Percentiles rank a stretch among this genome's conserved stretches.
These are phyloP conservation scores for Talaromyces piceae DNA, from an alignment of 2,329 filamentous ascomycete species.

Conservation along the genomic window DNA sequence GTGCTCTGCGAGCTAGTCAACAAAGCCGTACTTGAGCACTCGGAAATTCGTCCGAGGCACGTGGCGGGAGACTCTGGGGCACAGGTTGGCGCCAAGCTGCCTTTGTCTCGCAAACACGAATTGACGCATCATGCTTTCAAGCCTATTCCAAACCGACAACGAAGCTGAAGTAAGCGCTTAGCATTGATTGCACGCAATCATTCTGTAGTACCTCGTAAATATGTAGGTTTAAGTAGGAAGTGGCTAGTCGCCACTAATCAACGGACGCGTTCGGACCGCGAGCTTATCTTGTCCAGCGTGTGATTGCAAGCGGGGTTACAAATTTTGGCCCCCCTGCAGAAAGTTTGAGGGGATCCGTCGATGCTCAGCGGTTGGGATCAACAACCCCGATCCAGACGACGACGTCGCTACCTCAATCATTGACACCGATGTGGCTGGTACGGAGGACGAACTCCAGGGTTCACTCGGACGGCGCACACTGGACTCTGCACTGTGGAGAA, in stretches of 20 bases:
- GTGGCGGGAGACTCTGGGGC: neutral
- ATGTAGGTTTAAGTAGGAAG: too few species aligned
- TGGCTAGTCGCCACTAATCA: neutral
- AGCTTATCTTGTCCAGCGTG: neutral
- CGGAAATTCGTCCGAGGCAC: neutral
- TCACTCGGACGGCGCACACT: too few species aligned
- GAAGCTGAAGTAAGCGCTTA: too few species aligned
- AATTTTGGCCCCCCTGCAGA: neutral
- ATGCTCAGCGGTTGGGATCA: neutral
- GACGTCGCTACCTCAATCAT: too few species aligned
- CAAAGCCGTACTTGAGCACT: neutral
- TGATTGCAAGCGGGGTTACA: neutral
- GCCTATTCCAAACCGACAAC: too few species aligned
- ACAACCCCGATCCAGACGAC: too few species aligned
- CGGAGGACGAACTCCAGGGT: too few species aligned
- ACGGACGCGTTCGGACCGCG: neutral
- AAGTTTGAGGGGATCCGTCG: neutral
- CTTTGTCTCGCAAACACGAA: neutral
- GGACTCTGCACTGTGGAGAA: too few species aligned
- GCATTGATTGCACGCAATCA: neutral
- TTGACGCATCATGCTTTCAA: neutral
- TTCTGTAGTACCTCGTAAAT: too few species aligned
- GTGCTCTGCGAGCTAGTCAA: too few species aligned
- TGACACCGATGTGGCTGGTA: too few species aligned
- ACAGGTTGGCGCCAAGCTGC: neutral